phyloP scores from a whole-genome alignment of 768 basidiomycete genomes.

The Strobilomyces echinocephalus region DNA sequence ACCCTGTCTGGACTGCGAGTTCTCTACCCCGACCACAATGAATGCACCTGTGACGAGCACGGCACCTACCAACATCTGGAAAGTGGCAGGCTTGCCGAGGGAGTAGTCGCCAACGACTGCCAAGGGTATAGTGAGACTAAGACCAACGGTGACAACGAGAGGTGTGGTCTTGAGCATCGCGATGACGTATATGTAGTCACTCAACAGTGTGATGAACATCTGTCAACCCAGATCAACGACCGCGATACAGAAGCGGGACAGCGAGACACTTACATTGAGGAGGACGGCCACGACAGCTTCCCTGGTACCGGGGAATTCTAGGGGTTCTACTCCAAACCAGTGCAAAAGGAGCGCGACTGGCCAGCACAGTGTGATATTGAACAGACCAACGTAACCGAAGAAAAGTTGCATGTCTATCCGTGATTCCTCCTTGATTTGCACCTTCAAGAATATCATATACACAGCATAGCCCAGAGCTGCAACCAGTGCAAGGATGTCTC shows the following conservation, averaged over 20 bases:
- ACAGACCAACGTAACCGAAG: conserved; percentile 90
- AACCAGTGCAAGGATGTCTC: conserved; percentile 81
- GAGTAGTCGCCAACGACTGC: conserved; percentile 80
- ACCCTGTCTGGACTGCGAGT: conserved; percentile 39
- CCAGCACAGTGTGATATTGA: conserved; percentile 73
- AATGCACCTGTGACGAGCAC: conserved; percentile 73
- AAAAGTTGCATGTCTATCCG: conserved; percentile 91
- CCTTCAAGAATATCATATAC: conserved; percentile 88
- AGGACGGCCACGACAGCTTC: conserved; percentile 47
- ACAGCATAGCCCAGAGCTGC: conserved; percentile 84
- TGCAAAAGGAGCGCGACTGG: conserved; percentile 78
- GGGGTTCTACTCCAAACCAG: conserved; percentile 61
- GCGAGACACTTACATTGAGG: conserved; percentile 45
- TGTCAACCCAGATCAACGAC: conserved; percentile 27
- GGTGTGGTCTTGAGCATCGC: conserved; percentile 98
- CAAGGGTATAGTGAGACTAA: conserved; percentile 90
- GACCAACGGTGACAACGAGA: conserved; percentile 85
- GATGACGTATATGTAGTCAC: conserved; percentile 81
- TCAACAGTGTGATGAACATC: conserved; percentile 80
- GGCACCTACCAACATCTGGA: conserved; percentile 69
- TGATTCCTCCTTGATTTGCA: conserved; percentile 74
- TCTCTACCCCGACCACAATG: conserved; percentile 61
- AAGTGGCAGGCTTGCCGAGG: conserved; percentile 51
- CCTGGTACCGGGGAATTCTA: conserved; percentile 60
- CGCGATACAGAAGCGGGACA: not conserved